Base-by-base conservation (phyloP, 1,284 basidiomycete genomes). In the Spongispora temasekensis region DNA sequence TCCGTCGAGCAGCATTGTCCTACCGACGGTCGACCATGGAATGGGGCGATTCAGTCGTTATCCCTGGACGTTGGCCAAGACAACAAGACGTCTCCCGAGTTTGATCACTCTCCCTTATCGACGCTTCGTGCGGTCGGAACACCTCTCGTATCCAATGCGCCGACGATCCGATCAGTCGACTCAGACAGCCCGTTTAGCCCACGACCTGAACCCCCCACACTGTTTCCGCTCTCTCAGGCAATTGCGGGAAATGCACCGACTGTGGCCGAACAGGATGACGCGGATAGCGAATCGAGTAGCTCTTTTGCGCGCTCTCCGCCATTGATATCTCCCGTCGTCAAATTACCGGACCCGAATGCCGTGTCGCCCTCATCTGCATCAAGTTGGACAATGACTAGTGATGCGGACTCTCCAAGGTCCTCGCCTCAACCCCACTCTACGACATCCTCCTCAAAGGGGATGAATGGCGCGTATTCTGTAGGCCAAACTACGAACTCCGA, bases 51-150 rank as follows among this genome's bases (percentile, higher is more conserved):
- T 40, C 64, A 30, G 44, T 50, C 70, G 5, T 40, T 62, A 21
- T 57, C 66, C 52, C 46, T 67, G 17, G 62, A 62, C 9, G 46
- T 37, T 35, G 40, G 27, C 4, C 44, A 61, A 25, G 54, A 67
- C 37, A 17, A 42, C 21, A 68, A 66, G 51, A 52, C 37, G 15
- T 71, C 63, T 15, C 60, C 64, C 23, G 64, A 72, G 6, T 64
- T 66, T 31, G 32, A 76, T 42, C 73, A 75, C 48, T 67, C 71
- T n/a, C 75, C 75, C 19, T 61, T 76, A 51, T 73, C 72, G 30
- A 75, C 60, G 9, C 42, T 75, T 55, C 73, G 75, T 4, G 60
- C 61, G 10, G 71, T 73, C 9, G 75, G 71, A 37, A 75, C 73
- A 27, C 75, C 71, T 27, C 58, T 65, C 19, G 32, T 68, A 48